phyloP scores from a whole-genome alignment of 805 yeast species.

The Ogataea saltuana region DNA sequence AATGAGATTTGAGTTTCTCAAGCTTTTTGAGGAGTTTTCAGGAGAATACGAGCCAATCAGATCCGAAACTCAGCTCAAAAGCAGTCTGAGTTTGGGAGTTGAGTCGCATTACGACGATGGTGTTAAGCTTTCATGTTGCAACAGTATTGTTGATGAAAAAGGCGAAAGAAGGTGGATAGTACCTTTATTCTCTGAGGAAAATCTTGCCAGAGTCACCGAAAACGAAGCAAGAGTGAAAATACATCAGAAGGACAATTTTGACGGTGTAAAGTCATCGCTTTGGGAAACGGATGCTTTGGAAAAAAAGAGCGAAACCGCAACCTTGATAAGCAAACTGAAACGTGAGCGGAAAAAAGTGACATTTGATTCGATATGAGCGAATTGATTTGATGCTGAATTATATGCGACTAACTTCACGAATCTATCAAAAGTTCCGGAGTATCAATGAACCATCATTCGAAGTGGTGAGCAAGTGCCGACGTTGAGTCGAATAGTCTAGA shows the following conservation, averaged over 20 bases:
- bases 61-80: slow-evolving; percentile 26
- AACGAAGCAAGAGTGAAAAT: slow-evolving; percentile 21
- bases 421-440: slow-evolving; percentile 38
- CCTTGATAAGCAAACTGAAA: slow-evolving; percentile 20
- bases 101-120: slow-evolving; percentile 23
- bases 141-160: slow-evolving; percentile 18
- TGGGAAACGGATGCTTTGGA: slow-evolving; percentile 2
- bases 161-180: slow-evolving; percentile 35
- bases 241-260: slow-evolving; percentile 11
- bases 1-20: slow-evolving; percentile 49
- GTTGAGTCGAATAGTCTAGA: slow-evolving; percentile 43
- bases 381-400: no score
- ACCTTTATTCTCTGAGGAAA: slow-evolving; percentile 39
- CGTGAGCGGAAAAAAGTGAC: slow-evolving; percentile 21
- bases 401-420: no score
- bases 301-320: slow-evolving; percentile 2
- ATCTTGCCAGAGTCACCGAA: slow-evolving; percentile 31
- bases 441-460: slow-evolving; percentile 60
- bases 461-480: slow-evolving; percentile 44
- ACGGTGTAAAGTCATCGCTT: slow-evolving; percentile 4
- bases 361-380: no score
- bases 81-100: slow-evolving; percentile 10
- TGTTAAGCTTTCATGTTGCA: slow-evolving; percentile 14
- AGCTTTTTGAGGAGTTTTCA: slow-evolving; percentile 28
- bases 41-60: slow-evolving; percentile 42